Base-by-base conservation (phyloP, 768 basidiomycete genomes). In the Tylopilus felleus region DNA sequence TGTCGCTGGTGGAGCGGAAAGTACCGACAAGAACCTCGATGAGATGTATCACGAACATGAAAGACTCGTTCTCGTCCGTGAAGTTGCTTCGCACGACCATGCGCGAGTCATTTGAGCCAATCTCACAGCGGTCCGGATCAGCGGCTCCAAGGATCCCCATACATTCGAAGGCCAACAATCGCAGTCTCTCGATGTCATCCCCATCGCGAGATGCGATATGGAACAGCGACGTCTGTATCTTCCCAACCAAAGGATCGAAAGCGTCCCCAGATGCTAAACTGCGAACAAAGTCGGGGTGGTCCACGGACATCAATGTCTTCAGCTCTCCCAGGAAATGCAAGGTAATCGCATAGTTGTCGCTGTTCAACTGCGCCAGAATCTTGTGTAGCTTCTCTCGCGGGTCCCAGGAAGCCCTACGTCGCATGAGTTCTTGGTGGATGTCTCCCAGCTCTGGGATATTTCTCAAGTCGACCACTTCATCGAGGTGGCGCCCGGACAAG, bases 1-100 rank as follows among this genome's bases (percentile, higher is more conserved):
- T 89, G 63, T 98, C 96, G 66, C 93, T 96, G 0, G 96, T 94
- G 4, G 94, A 90, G 2, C 90, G 85, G 71, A 93, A 98, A 2
- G 91, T 89, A 21, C 86, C 86, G 17, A 96, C 93, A 3, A 99
- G 82, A 4, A 95, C 78, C 47, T 78, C 75, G 53, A 99, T 88
- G 40, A 98, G 83, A 68, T 96, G 89, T 23, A 93, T 70, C 1
- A 87, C 93, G 65, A 99, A 98, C 7, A 75, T 60, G 45, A 84
- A 73, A 0, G 90, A 80, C 69, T 98, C 95, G 14, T 74, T 75
- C 46, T 88, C 84, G 59, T 95, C 88, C 1, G 74, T 75, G 66
- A 93, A 97, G 66, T 98, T 94, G 63, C 79, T 81, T 55, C 84
- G 75, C 45, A 98, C 78, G 43, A 93, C 79, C 72, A 90, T 86